Percentiles rank a stretch among this genome's conserved stretches.
Conservation (phyloP, 2,329 filamentous ascomycete genomes). For the Cercospora janseana region DNA sequence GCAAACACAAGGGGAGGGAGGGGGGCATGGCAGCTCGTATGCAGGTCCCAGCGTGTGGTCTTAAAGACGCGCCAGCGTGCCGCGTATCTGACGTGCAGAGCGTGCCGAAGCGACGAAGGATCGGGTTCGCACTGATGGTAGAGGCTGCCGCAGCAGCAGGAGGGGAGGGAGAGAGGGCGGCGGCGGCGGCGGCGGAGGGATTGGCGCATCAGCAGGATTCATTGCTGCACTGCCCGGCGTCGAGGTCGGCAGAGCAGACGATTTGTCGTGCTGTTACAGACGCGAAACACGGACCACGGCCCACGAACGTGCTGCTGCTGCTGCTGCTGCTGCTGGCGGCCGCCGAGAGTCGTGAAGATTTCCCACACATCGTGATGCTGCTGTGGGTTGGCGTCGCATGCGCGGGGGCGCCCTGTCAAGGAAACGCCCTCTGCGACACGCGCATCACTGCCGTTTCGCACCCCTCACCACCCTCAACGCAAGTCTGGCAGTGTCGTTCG, state of each 20-base stretch:
- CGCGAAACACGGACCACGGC: conserved; percentile 9
- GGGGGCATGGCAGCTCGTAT: conserved; percentile 8
- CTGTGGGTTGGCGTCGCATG: background rate
- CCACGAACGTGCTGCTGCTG: too few relatives aligned
- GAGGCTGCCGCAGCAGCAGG: too few relatives aligned
- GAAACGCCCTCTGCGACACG: background rate
- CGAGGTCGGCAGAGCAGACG: too few relatives aligned
- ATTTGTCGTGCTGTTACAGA: conserved; percentile 3
- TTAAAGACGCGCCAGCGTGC: background rate
- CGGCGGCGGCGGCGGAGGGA: conserved; percentile 1
- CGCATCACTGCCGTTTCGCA: too few relatives aligned
- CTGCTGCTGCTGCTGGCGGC: conserved; percentile 5
- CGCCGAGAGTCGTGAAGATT: background rate
- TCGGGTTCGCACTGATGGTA: background rate
- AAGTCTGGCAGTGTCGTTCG: too few relatives aligned
- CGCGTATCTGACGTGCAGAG: conserved; percentile 1
- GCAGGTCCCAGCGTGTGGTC: conserved; percentile 12
- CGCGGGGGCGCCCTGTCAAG: conserved; percentile 4
- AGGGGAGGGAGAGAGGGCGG: too few relatives aligned
- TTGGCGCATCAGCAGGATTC: conserved; percentile 1
- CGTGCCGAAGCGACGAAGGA: background rate
- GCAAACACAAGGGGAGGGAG: conserved; percentile 5
- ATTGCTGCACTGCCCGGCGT: conserved; percentile 1
- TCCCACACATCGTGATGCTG: background rate
- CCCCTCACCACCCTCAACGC: too few relatives aligned